phyloP scores from a whole-genome alignment of 306 rosid genomes.

The Erythrophleum fordii region DNA sequence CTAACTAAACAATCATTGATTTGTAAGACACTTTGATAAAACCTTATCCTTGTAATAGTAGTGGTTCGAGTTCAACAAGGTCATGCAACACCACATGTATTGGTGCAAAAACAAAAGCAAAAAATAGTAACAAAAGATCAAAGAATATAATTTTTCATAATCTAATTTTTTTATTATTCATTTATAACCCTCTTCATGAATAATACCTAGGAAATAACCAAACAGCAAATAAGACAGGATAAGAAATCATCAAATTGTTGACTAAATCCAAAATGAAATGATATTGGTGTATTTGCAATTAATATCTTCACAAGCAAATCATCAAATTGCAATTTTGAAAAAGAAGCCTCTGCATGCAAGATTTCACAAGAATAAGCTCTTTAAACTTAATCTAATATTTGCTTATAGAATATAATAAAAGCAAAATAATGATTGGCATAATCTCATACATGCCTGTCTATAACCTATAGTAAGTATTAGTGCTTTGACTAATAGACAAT shows the following conservation, averaged over 20 bases:
- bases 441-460: too few relatives aligned
- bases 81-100: neutral
- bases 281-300: slow-evolving; percentile 57
- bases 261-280: slow-evolving; percentile 59
- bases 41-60: neutral
- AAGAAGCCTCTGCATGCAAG: slow-evolving; percentile 60
- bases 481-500: too few relatives aligned
- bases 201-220: too few relatives aligned
- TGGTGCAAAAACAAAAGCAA: neutral
- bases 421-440: too few relatives aligned
- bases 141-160: too few relatives aligned
- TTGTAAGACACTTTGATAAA: neutral
- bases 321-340: slow-evolving; percentile 70
- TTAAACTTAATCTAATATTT: neutral
- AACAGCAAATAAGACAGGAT: slow-evolving; percentile 53
- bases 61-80: neutral
- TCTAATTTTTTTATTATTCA: too few relatives aligned
- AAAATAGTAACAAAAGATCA: too few relatives aligned
- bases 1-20: neutral
- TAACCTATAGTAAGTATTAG: too few relatives aligned
- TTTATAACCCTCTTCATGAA: too few relatives aligned
- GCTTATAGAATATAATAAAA: too few relatives aligned
- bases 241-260: slow-evolving; percentile 56
- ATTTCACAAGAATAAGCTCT: slow-evolving; percentile 18
- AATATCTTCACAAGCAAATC: slow-evolving; percentile 68